Evolutionary conservation across 164 flowering plant species (phyloP).

Genomic region (Protea cynaroides): DNA sequence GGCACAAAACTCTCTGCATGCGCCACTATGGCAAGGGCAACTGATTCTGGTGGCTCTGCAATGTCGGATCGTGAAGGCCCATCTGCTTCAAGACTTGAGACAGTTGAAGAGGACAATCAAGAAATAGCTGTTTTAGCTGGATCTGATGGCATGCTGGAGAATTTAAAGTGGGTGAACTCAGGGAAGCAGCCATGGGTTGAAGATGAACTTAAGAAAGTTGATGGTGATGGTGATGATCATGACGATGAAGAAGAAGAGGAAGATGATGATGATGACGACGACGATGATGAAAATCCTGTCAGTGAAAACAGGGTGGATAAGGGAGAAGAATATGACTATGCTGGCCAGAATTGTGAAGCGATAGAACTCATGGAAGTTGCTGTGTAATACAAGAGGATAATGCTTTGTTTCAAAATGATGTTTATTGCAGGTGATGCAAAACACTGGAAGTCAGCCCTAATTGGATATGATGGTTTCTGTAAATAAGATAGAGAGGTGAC

Average conservation of each 20-base stretch:
- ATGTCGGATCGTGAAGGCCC: constrained; percentile 22
- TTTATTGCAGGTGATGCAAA: too few species aligned
- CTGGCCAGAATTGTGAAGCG: background rate
- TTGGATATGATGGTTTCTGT: too few species aligned
- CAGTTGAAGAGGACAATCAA: constrained; percentile 28
- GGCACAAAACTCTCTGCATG: constrained; percentile 38
- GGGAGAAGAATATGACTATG: background rate
- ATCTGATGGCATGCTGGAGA: constrained; percentile 12
- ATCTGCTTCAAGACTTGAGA: constrained; percentile 17
- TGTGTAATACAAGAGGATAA: background rate
- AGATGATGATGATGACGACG: background rate
- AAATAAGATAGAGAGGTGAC: too few species aligned
- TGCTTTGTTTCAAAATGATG: too few species aligned
- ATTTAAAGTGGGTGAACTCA: constrained; percentile 10
- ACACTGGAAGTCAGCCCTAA: too few species aligned
- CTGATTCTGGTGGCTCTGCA: constrained; percentile 29
- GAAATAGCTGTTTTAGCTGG: constrained; percentile 12
- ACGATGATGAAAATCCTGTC: constrained; percentile 6
- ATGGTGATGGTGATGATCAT: constrained; percentile 16
- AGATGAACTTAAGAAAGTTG: constrained; percentile 19
- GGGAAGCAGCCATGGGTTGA: constrained; percentile 21
- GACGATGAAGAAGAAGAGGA: constrained; percentile 1
- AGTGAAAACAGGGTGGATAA: constrained; percentile 5
- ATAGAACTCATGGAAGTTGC: background rate
- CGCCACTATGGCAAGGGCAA: constrained; percentile 28